A percentile compares a stretch with the other conserved stretches of the same genome.
These are phyloP conservation scores for Malus hybrid DNA, from an alignment of 331 rosid species.

Conservation along the genomic window DNA sequence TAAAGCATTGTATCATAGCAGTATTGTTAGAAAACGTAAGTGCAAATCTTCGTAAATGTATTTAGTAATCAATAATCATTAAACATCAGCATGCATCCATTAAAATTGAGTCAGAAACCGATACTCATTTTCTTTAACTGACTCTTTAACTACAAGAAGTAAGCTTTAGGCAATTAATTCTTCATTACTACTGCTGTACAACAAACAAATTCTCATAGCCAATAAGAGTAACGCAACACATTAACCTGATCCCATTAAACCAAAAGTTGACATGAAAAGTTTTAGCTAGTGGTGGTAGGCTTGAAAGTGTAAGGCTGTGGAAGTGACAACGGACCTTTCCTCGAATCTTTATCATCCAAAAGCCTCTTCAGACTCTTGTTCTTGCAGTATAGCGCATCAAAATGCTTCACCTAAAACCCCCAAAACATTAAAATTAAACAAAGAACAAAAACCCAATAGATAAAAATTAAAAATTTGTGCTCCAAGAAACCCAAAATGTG, in stretches of 20 bases:
- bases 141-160: neutral
- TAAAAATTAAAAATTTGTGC: neutral
- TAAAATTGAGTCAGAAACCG: neutral
- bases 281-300: slow-evolving; percentile 27
- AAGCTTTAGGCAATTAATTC: neutral
- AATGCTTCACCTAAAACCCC: slow-evolving; percentile 73
- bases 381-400: slow-evolving; percentile 77
- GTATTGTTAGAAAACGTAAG: neutral
- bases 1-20: neutral
- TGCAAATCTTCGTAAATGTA: neutral
- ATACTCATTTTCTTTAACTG: neutral
- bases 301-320: slow-evolving; percentile 90
- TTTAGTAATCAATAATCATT: neutral
- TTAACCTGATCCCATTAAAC: slow-evolving; percentile 6
- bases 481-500: neutral
- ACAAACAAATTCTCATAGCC: neutral
- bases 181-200: neutral
- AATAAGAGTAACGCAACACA: neutral
- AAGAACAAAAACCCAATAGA: neutral
- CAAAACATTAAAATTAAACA: neutral
- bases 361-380: slow-evolving; percentile 69
- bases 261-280: neutral
- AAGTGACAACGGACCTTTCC: slow-evolving; percentile 86
- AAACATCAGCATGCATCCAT: neutral
- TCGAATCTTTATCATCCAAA: slow-evolving; percentile 74